These are phyloP conservation scores for Boletus pseudopeckii DNA, from an alignment of 768 basidiomycete genomes.

Conservation along the genomic window DNA sequence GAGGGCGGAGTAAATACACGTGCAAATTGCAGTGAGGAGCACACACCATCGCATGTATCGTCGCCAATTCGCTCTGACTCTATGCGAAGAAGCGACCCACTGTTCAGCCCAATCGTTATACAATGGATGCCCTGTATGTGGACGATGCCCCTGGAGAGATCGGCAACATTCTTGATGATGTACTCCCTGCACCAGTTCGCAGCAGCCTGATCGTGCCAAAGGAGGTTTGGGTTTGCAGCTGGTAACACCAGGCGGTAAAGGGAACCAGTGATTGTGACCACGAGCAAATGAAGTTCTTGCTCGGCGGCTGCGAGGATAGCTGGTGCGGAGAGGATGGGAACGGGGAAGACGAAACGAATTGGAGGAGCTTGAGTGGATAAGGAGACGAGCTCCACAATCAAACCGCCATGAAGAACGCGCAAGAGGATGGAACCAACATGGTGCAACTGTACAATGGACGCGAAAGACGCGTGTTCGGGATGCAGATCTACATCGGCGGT, in stretches of 20 bases:
- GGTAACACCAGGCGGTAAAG: conserved; percentile 73
- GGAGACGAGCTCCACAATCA: conserved; percentile 76
- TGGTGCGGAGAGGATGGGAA: conserved; percentile 60
- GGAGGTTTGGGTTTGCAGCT: conserved; percentile 43
- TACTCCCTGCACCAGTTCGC: conserved; percentile 67
- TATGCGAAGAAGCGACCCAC: conserved; percentile 65
- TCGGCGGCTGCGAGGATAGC: conserved; percentile 51
- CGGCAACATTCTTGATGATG: conserved; percentile 51
- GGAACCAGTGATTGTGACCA: conserved; percentile 63
- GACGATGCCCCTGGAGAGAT: conserved; percentile 45
- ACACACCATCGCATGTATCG: conserved; percentile 58
- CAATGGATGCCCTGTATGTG: conserved; percentile 66
- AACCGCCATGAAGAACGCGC: conserved; percentile 70
- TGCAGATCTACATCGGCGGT: conserved; percentile 42
- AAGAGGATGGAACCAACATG: conserved; percentile 64
- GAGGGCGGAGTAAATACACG: conserved; percentile 8
- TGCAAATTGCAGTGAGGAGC: conserved; percentile 4
- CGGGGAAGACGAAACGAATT: conserved; percentile 76
- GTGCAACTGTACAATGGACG: conserved; percentile 54
- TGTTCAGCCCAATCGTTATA: conserved; percentile 57
- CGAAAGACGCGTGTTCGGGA: conserved; percentile 70
- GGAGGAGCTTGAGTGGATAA: conserved; percentile 61
- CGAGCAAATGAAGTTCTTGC: conserved; percentile 64
- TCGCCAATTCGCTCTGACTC: conserved; percentile 59
- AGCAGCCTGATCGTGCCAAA: conserved; percentile 56